Percentiles rank a stretch among this genome's conserved stretches.
Evolutionary conservation across 768 basidiomycete genomes (phyloP).

Genomic region (Pulveroboletus sp.): DNA sequence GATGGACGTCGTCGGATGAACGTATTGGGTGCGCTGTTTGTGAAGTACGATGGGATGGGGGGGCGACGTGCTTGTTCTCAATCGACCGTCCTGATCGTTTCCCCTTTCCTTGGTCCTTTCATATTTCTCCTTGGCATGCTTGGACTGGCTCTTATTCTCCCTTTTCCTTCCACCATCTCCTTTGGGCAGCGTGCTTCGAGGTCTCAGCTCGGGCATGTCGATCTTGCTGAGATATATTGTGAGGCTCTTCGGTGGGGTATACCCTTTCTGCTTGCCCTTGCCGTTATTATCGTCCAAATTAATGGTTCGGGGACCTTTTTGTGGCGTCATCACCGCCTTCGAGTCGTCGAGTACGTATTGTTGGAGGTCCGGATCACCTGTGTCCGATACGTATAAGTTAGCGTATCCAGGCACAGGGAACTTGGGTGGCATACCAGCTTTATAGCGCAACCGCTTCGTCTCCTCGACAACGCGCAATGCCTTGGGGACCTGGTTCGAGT

Average conservation of each 20-base stretch:
- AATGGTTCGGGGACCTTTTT: conserved; percentile 61
- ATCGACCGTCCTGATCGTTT: conserved; percentile 2
- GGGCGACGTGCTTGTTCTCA: background rate
- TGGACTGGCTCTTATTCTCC: conserved; percentile 9
- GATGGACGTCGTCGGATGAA: conserved; percentile 26
- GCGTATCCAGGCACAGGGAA: background rate
- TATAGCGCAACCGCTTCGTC: conserved; percentile 70
- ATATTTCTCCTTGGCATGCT: conserved; percentile 26
- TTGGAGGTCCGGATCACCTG: conserved; percentile 57
- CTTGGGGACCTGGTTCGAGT: conserved; percentile 63
- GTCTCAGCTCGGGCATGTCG: conserved; percentile 71
- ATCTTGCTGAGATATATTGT: conserved; percentile 82
- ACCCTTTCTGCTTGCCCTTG: conserved; percentile 45
- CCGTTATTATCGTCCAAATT: conserved; percentile 47
- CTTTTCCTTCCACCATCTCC: conserved; percentile 6
- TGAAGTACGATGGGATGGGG: conserved; percentile 8
- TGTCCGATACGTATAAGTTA: conserved; percentile 32
- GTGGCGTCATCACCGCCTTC: conserved; percentile 23
- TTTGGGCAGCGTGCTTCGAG: conserved; percentile 4
- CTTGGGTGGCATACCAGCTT: conserved; percentile 47
- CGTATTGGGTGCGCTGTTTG: conserved; percentile 19
- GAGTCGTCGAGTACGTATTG: conserved; percentile 77
- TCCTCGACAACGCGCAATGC: conserved; percentile 79
- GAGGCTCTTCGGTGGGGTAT: conserved; percentile 64
- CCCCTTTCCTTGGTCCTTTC: conserved; percentile 40